Percentiles rank a stretch among this genome's conserved stretches.
Conservation (phyloP, 2,329 filamentous ascomycete genomes). For the Neopestalotiopsis sp. region DNA sequence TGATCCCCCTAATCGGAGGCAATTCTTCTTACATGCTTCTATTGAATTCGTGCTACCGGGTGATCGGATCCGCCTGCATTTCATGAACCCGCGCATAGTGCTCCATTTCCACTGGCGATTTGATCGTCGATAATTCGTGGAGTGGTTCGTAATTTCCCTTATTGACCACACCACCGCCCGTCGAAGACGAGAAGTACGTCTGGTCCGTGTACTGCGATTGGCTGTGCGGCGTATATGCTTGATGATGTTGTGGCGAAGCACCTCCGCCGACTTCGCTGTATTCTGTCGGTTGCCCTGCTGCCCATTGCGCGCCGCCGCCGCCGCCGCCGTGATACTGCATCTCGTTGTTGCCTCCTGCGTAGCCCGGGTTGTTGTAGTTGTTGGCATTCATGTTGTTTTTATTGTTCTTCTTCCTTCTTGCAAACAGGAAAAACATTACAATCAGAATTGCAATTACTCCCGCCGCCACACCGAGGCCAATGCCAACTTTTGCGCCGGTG, state of each 20-base stretch:
- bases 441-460: background rate
- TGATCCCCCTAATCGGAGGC: too few relatives aligned
- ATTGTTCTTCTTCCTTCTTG: background rate
- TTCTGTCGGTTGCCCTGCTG: background rate
- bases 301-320: background rate
- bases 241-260: background rate
- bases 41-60: background rate
- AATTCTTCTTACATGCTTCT: too few relatives aligned
- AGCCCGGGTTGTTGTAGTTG: background rate
- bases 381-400: background rate
- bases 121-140: background rate
- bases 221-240: background rate
- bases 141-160: background rate
- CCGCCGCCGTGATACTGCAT: background rate
- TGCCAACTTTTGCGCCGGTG: background rate
- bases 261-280: background rate
- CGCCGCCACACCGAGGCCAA: background rate
- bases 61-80: background rate
- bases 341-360: background rate
- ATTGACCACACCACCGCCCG: background rate
- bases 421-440: background rate
- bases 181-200: background rate
- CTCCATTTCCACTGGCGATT: background rate
- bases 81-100: background rate
- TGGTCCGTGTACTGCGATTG: background rate